Percentiles rank a stretch among this genome's conserved stretches.
Evolutionary conservation across 2,329 filamentous ascomycete species (phyloP).

Genomic region (Alternaria sp.): DNA sequence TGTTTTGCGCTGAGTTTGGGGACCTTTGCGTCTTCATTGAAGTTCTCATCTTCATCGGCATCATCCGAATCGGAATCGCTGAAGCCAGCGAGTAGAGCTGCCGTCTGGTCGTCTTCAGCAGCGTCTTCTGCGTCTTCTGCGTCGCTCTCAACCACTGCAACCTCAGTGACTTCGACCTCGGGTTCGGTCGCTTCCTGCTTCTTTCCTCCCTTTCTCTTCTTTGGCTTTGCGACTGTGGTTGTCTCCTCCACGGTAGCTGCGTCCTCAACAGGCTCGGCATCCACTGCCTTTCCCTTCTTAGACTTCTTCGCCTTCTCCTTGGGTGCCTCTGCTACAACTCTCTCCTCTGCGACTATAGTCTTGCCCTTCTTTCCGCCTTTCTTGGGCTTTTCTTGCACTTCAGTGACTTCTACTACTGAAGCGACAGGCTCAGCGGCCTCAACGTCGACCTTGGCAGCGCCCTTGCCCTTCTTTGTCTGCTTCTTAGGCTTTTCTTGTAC

Average conservation of each 20-base stretch:
- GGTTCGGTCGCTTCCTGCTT: constrained; percentile 27
- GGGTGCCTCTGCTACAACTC: constrained; percentile 21
- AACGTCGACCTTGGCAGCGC: not conserved
- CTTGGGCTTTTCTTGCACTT: constrained; percentile 25
- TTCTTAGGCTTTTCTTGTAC: constrained; percentile 29
- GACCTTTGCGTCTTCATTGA: constrained; percentile 50
- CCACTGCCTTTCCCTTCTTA: constrained; percentile 31
- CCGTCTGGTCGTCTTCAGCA: constrained; percentile 58
- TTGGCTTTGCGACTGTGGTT: constrained; percentile 26
- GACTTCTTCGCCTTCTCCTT: constrained; percentile 35
- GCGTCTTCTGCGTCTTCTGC: constrained; percentile 33
- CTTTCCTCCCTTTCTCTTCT: constrained; percentile 29
- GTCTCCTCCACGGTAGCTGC: constrained; percentile 16
- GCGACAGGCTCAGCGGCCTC: constrained; percentile 16
- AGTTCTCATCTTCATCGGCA: constrained; percentile 45
- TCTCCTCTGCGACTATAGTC: constrained; percentile 18
- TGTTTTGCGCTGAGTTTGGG: constrained; percentile 40
- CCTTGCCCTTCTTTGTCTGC: constrained; percentile 30
- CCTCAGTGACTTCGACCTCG: constrained; percentile 29
- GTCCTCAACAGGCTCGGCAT: constrained; percentile 25
- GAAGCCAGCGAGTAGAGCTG: constrained; percentile 62
- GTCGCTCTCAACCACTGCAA: constrained; percentile 22
- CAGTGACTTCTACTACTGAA: constrained; percentile 12
- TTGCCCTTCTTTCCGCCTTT: constrained; percentile 32
- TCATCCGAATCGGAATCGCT: constrained; percentile 56